Conservation (phyloP, 768 basidiomycete genomes). For the Butyriboletus loyo region DNA sequence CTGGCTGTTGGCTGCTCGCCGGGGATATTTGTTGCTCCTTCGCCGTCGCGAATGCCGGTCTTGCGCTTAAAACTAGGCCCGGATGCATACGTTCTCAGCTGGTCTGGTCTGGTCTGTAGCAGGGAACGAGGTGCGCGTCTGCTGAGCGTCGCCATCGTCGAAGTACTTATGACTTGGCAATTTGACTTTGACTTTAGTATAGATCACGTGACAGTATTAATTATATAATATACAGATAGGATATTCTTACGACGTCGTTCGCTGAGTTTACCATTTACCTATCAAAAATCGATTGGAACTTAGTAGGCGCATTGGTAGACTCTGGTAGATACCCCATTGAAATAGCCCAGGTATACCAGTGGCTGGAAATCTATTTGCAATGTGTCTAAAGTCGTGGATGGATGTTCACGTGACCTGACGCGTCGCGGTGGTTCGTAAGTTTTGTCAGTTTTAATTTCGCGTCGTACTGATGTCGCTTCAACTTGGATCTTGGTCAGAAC, state of each 20-base stretch:
- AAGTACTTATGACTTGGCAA: background rate
- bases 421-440: conserved; percentile 31
- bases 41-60: conserved; percentile 7
- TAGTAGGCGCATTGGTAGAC: background rate
- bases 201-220: conserved; percentile 6
- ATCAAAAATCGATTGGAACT: background rate
- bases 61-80: conserved; percentile 22
- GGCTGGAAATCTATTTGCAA: too few species aligned
- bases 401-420: conserved; percentile 25
- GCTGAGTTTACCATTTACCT: too few species aligned
- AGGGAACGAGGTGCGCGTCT: conserved; percentile 11
- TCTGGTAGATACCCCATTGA: too few species aligned
- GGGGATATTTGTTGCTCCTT: conserved; percentile 10
- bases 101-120: background rate
- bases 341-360: too few species aligned
- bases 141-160: conserved; percentile 15
- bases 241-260: too few species aligned
- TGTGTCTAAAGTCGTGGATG: background rate
- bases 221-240: background rate
- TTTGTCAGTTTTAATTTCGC: background rate
- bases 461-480: background rate
- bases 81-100: conserved; percentile 19
- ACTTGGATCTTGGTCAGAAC: conserved; percentile 3
- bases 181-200: background rate
- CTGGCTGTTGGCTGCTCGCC: conserved; percentile 22